phyloP scores from a whole-genome alignment of 495 filamentous ascomycete species.

The Xylaria sp. region DNA sequence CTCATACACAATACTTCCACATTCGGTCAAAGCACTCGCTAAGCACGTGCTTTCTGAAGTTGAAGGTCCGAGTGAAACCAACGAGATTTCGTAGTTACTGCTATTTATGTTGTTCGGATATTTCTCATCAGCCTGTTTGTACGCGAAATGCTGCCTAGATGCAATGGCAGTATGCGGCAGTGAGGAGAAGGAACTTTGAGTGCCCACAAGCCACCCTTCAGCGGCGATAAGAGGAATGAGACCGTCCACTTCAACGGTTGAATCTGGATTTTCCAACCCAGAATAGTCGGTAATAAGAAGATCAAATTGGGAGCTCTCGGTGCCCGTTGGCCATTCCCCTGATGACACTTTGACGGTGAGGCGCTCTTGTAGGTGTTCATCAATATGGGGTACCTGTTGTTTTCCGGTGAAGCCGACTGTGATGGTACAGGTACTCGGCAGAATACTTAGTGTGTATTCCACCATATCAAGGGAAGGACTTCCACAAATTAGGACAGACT shows the following conservation, averaged over 20 bases:
- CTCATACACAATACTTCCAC: background rate
- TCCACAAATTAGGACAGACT: conserved; percentile 18
- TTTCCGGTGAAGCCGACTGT: conserved; percentile 23
- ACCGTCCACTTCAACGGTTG: background rate
- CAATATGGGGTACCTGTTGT: background rate
- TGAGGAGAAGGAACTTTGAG: background rate
- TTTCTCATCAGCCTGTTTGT: background rate
- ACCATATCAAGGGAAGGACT: background rate
- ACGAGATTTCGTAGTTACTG: background rate
- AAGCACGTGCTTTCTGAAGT: background rate
- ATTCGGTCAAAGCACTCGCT: background rate
- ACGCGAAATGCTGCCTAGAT: background rate
- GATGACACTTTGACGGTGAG: background rate
- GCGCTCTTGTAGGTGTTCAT: conserved; percentile 9
- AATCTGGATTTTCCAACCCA: background rate
- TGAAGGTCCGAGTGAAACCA: conserved; percentile 12
- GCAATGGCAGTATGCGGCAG: background rate
- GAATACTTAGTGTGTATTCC: conserved; percentile 7
- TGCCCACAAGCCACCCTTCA: conserved; percentile 9
- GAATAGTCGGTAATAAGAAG: conserved; percentile 16
- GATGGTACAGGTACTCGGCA: conserved; percentile 15
- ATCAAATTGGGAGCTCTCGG: conserved; percentile 3
- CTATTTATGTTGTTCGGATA: background rate
- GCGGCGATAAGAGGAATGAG: background rate
- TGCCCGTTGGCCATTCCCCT: background rate